Evolutionary conservation across 2,329 filamentous ascomycete genomes (phyloP).

Genomic region (Ophiostoma ips): DNA sequence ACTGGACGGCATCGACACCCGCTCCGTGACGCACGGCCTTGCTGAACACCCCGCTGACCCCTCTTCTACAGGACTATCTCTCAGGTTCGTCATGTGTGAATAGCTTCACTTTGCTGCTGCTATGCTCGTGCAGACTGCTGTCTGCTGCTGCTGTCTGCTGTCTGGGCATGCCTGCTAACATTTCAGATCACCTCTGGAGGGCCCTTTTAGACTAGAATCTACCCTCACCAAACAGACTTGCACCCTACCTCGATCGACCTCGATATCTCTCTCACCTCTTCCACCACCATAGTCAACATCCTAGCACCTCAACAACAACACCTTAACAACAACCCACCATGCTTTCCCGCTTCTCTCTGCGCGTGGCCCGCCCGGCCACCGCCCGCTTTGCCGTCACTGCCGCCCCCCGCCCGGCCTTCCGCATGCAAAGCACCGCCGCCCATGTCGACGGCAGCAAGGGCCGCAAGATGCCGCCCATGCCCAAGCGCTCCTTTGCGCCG

Average conservation of each 20-base stretch:
- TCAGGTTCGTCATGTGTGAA: conserved; percentile 40
- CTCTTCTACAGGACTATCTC: conserved; percentile 50
- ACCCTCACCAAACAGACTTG: conserved; percentile 8
- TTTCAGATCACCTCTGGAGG: conserved; percentile 40
- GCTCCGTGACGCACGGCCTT: background rate
- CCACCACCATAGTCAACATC: conserved; percentile 1
- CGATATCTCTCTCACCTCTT: conserved; percentile 6
- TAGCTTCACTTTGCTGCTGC: background rate
- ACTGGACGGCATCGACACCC: background rate
- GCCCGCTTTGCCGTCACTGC: conserved; percentile 26
- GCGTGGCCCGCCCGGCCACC: conserved; percentile 36
- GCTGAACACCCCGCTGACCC: conserved; percentile 3
- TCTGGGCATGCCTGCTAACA: conserved; percentile 9
- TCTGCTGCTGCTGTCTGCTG: background rate
- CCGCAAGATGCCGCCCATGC: conserved; percentile 48
- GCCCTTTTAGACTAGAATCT: conserved; percentile 32
- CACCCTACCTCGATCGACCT: conserved; percentile 13
- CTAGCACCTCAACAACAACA: conserved; percentile 17
- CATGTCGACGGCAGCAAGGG: conserved; percentile 57
- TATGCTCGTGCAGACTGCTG: background rate
- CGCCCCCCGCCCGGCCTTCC: conserved; percentile 17
- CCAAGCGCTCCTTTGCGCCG: conserved; percentile 46
- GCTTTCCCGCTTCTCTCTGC: conserved; percentile 43
- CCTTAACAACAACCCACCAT: conserved; percentile 23
- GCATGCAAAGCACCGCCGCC: conserved; percentile 18